A percentile compares a stretch with the other conserved stretches of the same genome.
Conservation (phyloP, 176 grass and related monocot genomes). For the barley (Hordeum vulgare) region DNA sequence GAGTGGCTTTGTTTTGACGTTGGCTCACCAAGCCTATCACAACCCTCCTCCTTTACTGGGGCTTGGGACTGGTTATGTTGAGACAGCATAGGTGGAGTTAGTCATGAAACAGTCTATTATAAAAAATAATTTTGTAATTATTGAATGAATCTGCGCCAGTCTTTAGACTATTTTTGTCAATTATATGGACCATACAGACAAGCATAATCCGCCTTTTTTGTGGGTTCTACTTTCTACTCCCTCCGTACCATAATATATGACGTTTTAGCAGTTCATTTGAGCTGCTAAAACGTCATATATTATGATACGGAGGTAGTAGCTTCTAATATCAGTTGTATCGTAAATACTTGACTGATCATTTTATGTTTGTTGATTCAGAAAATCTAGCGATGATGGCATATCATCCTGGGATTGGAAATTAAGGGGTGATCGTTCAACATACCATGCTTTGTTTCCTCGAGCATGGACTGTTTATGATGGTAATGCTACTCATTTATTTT, state of each 20-base stretch:
- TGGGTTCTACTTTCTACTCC: slow-evolving; percentile 16
- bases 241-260: no score
- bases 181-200: neutral
- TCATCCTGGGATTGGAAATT: slow-evolving; percentile 98
- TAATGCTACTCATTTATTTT: slow-evolving; percentile 30
- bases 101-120: neutral
- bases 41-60: no score
- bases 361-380: slow-evolving; percentile 37
- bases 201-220: neutral
- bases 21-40: no score
- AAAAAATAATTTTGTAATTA: neutral
- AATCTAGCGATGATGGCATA: slow-evolving; percentile 75
- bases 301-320: no score
- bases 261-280: no score
- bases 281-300: no score
- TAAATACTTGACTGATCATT: neutral
- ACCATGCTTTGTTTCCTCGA: slow-evolving; percentile 96
- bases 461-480: slow-evolving; percentile 99
- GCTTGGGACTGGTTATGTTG: no score
- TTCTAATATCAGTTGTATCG: slow-evolving; percentile 4
- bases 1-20: no score
- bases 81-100: no score
- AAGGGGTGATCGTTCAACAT: slow-evolving; percentile 86
- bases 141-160: neutral
- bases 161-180: slow-evolving; percentile 2